phyloP scores from a whole-genome alignment of 371 early-diverging fungal species.

The Rhizopus microsporus region DNA sequence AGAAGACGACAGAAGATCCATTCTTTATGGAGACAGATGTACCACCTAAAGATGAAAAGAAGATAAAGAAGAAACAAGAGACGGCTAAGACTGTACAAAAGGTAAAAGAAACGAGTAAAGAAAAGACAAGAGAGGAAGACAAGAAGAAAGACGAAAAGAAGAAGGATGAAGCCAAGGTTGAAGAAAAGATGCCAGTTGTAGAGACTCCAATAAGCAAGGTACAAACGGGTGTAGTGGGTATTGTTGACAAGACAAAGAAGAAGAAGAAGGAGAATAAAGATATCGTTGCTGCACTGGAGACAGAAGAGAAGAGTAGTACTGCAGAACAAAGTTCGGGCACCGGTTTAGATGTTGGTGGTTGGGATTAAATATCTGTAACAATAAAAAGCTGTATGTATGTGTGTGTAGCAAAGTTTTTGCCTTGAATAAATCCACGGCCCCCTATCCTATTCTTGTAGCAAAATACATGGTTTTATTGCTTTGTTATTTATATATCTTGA shows the following conservation, averaged over 20 bases:
- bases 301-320: conserved; percentile 14
- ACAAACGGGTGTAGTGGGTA: conserved; percentile 60
- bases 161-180: background rate
- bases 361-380: conserved; percentile 38
- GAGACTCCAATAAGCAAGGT: conserved; percentile 23
- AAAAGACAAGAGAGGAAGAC: background rate
- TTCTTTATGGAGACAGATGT: conserved; percentile 22
- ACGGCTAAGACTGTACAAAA: background rate
- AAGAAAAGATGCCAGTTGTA: background rate
- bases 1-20: conserved; percentile 12
- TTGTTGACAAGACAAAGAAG: conserved; percentile 54
- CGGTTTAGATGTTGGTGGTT: conserved; percentile 50
- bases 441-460: conserved; percentile 2
- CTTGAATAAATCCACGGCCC: background rate
- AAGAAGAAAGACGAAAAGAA: conserved; percentile 10
- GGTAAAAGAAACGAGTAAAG: no score
- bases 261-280: conserved; percentile 21
- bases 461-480: background rate
- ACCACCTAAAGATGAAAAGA: conserved; percentile 1
- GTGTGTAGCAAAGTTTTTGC: no score
- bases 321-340: conserved; percentile 17
- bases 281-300: conserved; percentile 34
- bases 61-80: conserved; percentile 1
- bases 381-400: background rate
- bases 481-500: background rate